Base-by-base conservation (phyloP, 345 rosid species). In the Citrus hindsii region DNA sequence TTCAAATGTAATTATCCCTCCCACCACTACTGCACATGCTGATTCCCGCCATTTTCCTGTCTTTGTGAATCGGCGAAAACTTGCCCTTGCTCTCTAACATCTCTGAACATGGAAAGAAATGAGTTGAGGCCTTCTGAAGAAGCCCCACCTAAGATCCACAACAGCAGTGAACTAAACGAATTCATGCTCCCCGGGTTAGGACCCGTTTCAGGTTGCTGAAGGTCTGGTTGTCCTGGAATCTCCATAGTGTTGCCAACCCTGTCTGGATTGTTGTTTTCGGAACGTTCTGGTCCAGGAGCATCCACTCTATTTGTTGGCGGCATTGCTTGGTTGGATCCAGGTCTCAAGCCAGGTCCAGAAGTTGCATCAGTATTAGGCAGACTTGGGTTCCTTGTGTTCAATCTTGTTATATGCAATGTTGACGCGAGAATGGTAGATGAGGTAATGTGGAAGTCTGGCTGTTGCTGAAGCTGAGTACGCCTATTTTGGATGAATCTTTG, bases 61-160 rank as follows among this genome's bases (percentile, higher is more conserved):
- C 83, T 63, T 5, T 77, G 79, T 53, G 85, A 16, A 48, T 87
- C 90, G 0, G 77, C 82, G 71, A 86, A 90, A 55, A 81, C 92
- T 79, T 85, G 97, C 35, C 91, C 92, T 82, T 89, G 98, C 60
- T 92, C 99, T 87, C 98, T 92, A 75, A 87, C 87, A 74, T 93
- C 97, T 85, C 97, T 92, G 79, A 97, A 97, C 86, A 94, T 94
- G 8, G 98, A 94, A 51, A 92, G 86, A 71, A 97, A 87, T 2
- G 98, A 89, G 89, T 88, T 97, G 42, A 92, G 79, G 55, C 98
- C 93, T 84, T 97, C 96, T 2, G 91, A 87, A 21, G 99, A 92
- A 67, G 98, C 98, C 73, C 98, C 99, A 27, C 99, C 98, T 81
- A 97, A 77, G 80, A 97, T 94, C 98, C 98, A 92, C 69, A 97